These are phyloP conservation scores for Strobilomyces confusus DNA, from an alignment of 768 basidiomycete species.

Conservation along the genomic window DNA sequence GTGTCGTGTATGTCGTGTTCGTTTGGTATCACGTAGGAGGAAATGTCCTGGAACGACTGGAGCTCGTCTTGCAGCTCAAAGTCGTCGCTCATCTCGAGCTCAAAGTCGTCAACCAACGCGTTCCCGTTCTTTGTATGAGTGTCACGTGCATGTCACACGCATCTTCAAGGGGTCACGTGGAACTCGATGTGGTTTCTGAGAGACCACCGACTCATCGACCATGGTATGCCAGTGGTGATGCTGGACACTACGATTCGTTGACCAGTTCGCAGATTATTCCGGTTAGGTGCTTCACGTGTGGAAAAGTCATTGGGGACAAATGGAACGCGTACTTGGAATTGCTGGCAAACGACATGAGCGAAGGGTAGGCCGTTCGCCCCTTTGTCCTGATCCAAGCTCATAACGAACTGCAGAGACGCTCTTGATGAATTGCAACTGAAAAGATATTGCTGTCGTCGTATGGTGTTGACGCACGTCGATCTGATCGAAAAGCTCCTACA, in stretches of 20 bases:
- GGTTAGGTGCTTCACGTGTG: slow-evolving; percentile 93
- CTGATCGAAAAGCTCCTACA: slow-evolving; percentile 95
- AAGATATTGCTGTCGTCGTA: slow-evolving; percentile 93
- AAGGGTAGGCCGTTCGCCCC: slow-evolving; percentile 61
- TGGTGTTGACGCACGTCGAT: slow-evolving; percentile 97
- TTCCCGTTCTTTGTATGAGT: too few relatives aligned
- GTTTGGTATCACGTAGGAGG: slow-evolving; percentile 60
- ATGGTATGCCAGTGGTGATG: slow-evolving; percentile 20
- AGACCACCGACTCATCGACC: slow-evolving; percentile 9
- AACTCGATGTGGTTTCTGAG: background rate
- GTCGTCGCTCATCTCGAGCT: slow-evolving; percentile 31
- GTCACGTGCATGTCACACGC: too few relatives aligned
- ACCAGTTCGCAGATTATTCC: slow-evolving; percentile 74
- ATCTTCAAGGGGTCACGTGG: too few relatives aligned
- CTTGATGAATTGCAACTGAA: slow-evolving; percentile 86
- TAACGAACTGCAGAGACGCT: slow-evolving; percentile 58
- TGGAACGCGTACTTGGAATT: slow-evolving; percentile 88
- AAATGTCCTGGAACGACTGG: slow-evolving; percentile 55
- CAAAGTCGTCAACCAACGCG: background rate
- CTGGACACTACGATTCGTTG: background rate
- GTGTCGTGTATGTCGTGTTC: slow-evolving; percentile 62
- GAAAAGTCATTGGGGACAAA: slow-evolving; percentile 96
- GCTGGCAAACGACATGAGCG: slow-evolving; percentile 73
- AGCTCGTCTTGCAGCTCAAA: slow-evolving; percentile 84
- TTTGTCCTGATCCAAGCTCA: background rate